Evolutionary conservation across 208 protist species (phyloP).

Genomic region (Leishmania tarentolae): DNA sequence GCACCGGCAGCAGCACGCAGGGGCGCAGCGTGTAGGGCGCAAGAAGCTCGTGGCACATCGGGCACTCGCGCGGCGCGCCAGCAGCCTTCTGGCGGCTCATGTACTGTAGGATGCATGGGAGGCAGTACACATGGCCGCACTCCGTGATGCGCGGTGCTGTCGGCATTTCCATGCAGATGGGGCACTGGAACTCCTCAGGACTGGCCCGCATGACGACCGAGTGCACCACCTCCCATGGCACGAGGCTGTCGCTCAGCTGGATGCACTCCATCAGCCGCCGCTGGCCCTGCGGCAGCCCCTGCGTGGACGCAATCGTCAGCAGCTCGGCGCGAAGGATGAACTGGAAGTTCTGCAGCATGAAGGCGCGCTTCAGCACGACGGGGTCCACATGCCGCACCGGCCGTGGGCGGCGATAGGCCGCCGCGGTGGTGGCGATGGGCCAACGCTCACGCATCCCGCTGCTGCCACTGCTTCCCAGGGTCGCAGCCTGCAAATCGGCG

Average conservation of each 20-base stretch:
- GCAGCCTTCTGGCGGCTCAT: slow-evolving; percentile 46
- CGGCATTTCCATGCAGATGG: slow-evolving; percentile 81
- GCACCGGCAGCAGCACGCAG: slow-evolving; percentile 54
- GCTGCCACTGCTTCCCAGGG: neutral
- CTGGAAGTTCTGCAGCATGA: slow-evolving; percentile 90
- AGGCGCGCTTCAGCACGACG: slow-evolving; percentile 60
- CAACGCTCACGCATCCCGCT: slow-evolving; percentile 1
- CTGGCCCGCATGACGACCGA: slow-evolving; percentile 80
- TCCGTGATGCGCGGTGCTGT: slow-evolving; percentile 78
- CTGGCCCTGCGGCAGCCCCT: slow-evolving; percentile 61
- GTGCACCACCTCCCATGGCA: slow-evolving; percentile 81
- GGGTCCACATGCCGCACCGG: slow-evolving; percentile 47
- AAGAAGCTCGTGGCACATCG: slow-evolving; percentile 74
- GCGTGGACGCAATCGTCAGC: slow-evolving; percentile 31
- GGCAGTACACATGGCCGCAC: slow-evolving; percentile 86
- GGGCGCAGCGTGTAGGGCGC: slow-evolving; percentile 52
- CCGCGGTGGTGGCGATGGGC: slow-evolving; percentile 1
- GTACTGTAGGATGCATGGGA: slow-evolving; percentile 81
- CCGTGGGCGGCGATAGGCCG: slow-evolving; percentile 26
- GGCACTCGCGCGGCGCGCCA: slow-evolving; percentile 62
- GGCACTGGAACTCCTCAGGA: slow-evolving; percentile 79
- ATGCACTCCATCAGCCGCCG: slow-evolving; percentile 66
- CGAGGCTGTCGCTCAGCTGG: slow-evolving; percentile 46
- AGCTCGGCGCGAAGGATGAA: slow-evolving; percentile 84
- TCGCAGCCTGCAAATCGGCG: slow-evolving; percentile 14